A percentile compares a stretch with the other conserved stretches of the same genome.
Conservation (phyloP, 2,329 filamentous ascomycete species). For the Penicillium freii region DNA sequence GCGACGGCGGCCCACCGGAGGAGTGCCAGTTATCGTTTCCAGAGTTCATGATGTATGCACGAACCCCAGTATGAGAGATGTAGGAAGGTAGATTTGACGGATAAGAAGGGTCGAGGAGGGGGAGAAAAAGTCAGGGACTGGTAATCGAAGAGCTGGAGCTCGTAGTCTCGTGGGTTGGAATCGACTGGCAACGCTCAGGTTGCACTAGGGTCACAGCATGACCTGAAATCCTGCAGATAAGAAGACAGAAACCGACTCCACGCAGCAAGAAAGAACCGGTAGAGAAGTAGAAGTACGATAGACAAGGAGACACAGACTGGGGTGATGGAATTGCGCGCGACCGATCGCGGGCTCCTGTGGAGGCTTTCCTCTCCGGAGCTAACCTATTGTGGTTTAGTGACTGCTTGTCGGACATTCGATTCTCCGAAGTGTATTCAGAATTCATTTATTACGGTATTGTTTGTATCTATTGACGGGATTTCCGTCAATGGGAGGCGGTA, state of each 20-base stretch:
- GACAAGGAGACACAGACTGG: conserved; percentile 15
- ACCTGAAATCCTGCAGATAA: conserved; percentile 12
- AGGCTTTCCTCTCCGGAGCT: conserved; percentile 33
- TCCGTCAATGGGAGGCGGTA: background rate
- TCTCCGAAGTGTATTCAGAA: conserved; percentile 20
- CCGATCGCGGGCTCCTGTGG: conserved; percentile 39
- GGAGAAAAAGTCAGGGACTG: conserved; percentile 12
- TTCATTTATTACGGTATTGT: conserved; percentile 4
- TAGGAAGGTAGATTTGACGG: conserved; percentile 17
- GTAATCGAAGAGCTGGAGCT: conserved; percentile 22
- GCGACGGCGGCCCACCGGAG: conserved; percentile 41
- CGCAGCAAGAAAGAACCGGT: conserved; percentile 10
- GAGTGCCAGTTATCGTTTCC: conserved; percentile 46
- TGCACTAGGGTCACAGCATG: conserved; percentile 25
- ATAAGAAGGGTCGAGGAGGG: conserved; percentile 10
- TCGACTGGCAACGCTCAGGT: conserved; percentile 20
- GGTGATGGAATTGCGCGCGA: conserved; percentile 39
- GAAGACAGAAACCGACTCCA: conserved; percentile 6
- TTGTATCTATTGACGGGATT: no score
- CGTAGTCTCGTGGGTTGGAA: conserved; percentile 12
- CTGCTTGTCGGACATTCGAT: conserved; percentile 24
- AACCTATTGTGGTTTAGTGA: conserved; percentile 24
- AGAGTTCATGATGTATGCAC: conserved; percentile 41
- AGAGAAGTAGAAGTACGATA: conserved; percentile 8
- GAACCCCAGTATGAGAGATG: conserved; percentile 12